Conservation (phyloP, 257 asterid species). For the Nicotiana otophora region DNA sequence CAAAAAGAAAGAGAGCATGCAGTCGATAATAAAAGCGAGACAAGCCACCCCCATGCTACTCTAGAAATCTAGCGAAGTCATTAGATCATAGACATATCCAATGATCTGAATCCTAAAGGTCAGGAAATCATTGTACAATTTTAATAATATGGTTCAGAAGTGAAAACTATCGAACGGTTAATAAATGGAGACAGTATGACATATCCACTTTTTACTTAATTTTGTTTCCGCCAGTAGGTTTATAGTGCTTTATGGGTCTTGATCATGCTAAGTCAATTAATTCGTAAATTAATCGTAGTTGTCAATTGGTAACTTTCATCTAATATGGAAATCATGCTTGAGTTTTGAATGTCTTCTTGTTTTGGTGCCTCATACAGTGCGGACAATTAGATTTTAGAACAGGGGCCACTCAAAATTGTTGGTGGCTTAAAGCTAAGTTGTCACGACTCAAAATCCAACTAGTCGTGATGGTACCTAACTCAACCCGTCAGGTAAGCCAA, state of each 20-base stretch:
- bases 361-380: constrained; percentile 48
- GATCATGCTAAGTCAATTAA: neutral
- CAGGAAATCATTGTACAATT: neutral
- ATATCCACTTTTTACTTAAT: neutral
- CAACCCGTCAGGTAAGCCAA: too few relatives aligned
- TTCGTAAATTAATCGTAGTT: constrained; percentile 24
- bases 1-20: constrained; percentile 38
- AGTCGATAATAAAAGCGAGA: neutral
- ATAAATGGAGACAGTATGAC: neutral
- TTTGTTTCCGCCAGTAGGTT: neutral
- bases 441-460: too few relatives aligned
- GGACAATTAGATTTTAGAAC: constrained; percentile 25
- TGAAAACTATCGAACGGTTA: neutral
- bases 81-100: neutral
- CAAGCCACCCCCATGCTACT: constrained; percentile 13
- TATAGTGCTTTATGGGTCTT: neutral
- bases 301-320: constrained; percentile 24
- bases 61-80: neutral
- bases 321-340: constrained; percentile 32
- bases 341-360: constrained; percentile 26
- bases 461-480: too few relatives aligned
- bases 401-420: too few relatives aligned
- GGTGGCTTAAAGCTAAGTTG: too few relatives aligned
- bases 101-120: neutral
- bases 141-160: neutral